Percentiles rank a stretch among this genome's conserved stretches.
phyloP scores from a whole-genome alignment of 208 protist genomes.

The Trypanosoma melophagium region DNA sequence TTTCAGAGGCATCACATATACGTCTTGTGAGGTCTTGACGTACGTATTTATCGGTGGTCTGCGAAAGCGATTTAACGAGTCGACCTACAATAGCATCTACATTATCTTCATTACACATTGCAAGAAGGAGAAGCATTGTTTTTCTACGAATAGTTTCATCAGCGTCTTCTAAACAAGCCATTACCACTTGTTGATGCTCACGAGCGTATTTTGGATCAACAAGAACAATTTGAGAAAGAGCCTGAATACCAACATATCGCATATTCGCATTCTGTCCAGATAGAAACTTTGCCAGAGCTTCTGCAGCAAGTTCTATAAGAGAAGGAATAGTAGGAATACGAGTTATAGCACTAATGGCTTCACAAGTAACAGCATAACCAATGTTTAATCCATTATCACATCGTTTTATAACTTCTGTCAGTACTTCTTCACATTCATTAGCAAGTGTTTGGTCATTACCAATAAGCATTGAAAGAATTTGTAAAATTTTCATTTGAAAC shows the following conservation, averaged over 20 bases:
- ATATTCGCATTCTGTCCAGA: conserved; percentile 89
- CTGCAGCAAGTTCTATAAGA: conserved; percentile 82
- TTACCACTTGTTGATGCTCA: conserved; percentile 92
- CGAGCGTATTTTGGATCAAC: conserved; percentile 84
- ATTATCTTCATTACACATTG: conserved; percentile 94
- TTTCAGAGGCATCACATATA: conserved; percentile 87
- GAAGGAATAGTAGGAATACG: conserved; percentile 82
- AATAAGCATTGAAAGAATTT: conserved; percentile 80
- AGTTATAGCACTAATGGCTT: conserved; percentile 84
- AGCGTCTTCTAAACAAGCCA: conserved; percentile 92
- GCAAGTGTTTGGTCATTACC: conserved; percentile 44
- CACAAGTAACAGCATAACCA: conserved; percentile 84
- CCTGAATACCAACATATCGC: conserved; percentile 94
- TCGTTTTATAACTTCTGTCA: conserved; percentile 86
- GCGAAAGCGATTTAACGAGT: conserved; percentile 81
- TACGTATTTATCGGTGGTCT: conserved; percentile 66
- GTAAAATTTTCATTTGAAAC: conserved; percentile 95
- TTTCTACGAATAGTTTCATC: conserved; percentile 95
- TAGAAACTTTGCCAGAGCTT: conserved; percentile 77
- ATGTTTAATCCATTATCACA: conserved; percentile 91
- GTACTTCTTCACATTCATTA: conserved; percentile 65
- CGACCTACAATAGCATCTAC: conserved; percentile 87
- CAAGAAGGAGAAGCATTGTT: conserved; percentile 92
- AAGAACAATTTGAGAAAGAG: conserved; percentile 90
- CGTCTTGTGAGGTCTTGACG: conserved; percentile 66